Conservation (phyloP, 345 rosid species). For the Moricandia arvensis region DNA sequence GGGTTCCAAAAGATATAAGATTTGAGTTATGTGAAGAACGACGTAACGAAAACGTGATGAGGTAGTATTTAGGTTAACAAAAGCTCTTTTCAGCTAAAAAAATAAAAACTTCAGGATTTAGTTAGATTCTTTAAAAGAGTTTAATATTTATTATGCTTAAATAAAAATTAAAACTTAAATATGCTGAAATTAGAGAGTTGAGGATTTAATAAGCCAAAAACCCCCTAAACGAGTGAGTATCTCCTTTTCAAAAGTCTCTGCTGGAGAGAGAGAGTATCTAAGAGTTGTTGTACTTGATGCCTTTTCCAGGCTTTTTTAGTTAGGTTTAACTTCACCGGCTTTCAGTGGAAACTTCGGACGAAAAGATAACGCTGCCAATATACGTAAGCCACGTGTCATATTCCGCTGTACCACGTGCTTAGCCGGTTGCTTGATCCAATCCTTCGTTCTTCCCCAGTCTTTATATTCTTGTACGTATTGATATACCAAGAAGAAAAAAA, state of each 20-base stretch:
- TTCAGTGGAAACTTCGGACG: slow-evolving; percentile 26
- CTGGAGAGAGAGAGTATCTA: background rate
- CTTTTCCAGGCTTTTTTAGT: slow-evolving; percentile 7
- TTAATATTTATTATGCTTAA: too few relatives aligned
- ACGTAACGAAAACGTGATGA: too few relatives aligned
- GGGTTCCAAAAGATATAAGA: too few relatives aligned
- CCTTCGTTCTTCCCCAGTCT: slow-evolving; percentile 9
- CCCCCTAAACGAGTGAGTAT: background rate
- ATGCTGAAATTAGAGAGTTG: too few relatives aligned
- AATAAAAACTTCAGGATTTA: too few relatives aligned
- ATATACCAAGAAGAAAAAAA: background rate
- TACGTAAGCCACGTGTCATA: slow-evolving; percentile 16
- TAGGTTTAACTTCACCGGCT: slow-evolving; percentile 36
- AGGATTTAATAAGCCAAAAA: too few relatives aligned
- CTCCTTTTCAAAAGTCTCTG: background rate
- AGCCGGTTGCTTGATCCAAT: slow-evolving; percentile 29
- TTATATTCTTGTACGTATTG: slow-evolving; percentile 21
- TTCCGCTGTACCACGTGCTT: slow-evolving; percentile 24
- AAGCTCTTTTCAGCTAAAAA: too few relatives aligned
- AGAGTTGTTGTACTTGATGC: slow-evolving; percentile 28
- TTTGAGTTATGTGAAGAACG: too few relatives aligned
- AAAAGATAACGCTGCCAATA: slow-evolving; percentile 9
- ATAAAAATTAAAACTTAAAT: too few relatives aligned
- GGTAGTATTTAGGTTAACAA: too few relatives aligned
- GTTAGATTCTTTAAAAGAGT: too few relatives aligned